Percentiles rank a stretch among this genome's conserved stretches.
Evolutionary conservation across 306 rosid species (phyloP).

Genomic region (Quercus wislizeni): DNA sequence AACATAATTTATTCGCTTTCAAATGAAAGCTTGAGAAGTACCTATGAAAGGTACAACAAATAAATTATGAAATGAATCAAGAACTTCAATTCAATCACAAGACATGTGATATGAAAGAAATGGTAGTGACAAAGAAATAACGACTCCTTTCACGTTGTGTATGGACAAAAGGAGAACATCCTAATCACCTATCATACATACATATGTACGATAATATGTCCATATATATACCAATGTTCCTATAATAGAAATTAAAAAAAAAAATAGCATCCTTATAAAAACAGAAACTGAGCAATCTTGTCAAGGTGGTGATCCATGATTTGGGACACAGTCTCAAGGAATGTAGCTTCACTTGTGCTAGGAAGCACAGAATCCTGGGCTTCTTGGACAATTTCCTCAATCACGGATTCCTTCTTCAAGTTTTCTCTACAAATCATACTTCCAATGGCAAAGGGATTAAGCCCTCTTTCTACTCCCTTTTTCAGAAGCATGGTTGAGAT

Average conservation of each 20-base stretch:
- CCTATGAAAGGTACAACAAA: neutral
- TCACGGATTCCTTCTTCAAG: constrained; percentile 65
- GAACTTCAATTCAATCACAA: constrained; percentile 10
- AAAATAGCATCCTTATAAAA: constrained; percentile 24
- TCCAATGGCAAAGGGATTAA: constrained; percentile 81
- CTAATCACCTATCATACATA: constrained; percentile 11
- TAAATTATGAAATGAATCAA: neutral
- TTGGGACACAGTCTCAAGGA: constrained; percentile 64
- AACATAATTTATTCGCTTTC: too few species aligned
- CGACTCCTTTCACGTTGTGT: constrained; percentile 24
- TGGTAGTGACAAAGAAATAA: constrained; percentile 20
- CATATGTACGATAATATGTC: constrained; percentile 41
- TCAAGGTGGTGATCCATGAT: constrained; percentile 73
- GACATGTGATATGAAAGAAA: constrained; percentile 16
- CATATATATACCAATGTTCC: constrained; percentile 29
- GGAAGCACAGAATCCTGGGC: constrained; percentile 74
- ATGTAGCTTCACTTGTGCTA: constrained; percentile 71
- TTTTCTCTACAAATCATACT: constrained; percentile 73
- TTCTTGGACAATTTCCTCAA: constrained; percentile 78
- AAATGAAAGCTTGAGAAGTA: too few species aligned
- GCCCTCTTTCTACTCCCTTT: constrained; percentile 76
- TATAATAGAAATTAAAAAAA: neutral
- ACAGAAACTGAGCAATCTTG: constrained; percentile 37
- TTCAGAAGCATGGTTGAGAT: constrained; percentile 94
- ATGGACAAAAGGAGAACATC: constrained; percentile 12